Percentiles rank a stretch among this genome's conserved stretches.
Conservation (phyloP, 345 rosid genomes). For the Lepidium aucheri region DNA sequence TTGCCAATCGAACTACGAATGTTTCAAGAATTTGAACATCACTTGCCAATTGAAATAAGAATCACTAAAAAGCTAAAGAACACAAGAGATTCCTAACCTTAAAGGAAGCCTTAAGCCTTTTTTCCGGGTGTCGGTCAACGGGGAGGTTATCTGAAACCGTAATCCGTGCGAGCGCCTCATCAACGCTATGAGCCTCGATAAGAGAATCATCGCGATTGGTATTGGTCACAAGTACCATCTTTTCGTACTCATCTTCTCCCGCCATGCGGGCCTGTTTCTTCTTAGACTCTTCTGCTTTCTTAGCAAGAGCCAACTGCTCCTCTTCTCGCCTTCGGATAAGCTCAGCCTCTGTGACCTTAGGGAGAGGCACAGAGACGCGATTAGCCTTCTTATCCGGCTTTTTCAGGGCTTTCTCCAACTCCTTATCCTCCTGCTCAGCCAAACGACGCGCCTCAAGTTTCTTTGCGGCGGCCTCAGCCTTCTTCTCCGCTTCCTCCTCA, state of each 20-base stretch:
- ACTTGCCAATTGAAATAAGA: neutral
- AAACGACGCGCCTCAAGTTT: constrained; percentile 63
- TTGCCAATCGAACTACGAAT: neutral
- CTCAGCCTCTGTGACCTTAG: constrained; percentile 87
- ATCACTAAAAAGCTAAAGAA: neutral
- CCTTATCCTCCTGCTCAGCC: constrained; percentile 81
- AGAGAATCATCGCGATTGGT: constrained; percentile 82
- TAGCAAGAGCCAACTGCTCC: constrained; percentile 59
- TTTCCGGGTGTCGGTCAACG: constrained; percentile 73
- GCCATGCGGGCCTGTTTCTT: constrained; percentile 57
- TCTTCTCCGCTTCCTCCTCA: constrained; percentile 87
- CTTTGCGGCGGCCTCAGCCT: constrained; percentile 63
- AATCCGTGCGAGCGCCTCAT: constrained; percentile 79
- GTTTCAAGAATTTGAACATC: neutral
- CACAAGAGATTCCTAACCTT: constrained; percentile 41
- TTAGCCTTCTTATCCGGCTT: constrained; percentile 85
- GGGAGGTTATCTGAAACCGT: constrained; percentile 63
- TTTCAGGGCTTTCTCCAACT: constrained; percentile 54
- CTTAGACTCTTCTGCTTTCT: constrained; percentile 68
- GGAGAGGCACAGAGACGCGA: constrained; percentile 67
- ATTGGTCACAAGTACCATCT: constrained; percentile 63
- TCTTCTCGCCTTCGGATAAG: constrained; percentile 47
- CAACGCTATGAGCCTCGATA: constrained; percentile 78
- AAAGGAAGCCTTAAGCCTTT: constrained; percentile 84
- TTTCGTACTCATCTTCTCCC: constrained; percentile 89